Base-by-base conservation (phyloP, 371 early-diverging fungal species). In the Mucor irregularis region DNA sequence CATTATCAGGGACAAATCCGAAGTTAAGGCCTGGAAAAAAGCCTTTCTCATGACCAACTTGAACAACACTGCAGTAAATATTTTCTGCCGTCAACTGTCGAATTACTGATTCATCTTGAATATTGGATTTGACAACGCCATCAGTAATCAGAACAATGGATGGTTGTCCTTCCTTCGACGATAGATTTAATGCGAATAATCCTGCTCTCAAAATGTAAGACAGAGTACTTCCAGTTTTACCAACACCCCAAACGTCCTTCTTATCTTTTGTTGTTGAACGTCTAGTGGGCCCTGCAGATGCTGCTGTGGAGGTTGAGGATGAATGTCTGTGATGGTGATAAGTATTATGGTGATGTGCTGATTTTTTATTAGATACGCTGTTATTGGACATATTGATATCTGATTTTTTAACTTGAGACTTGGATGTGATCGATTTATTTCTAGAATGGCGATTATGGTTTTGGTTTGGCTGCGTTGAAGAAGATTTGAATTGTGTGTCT, bases 1-100 rank as follows among this genome's bases (percentile, higher is more conserved):
- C 96, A 51, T 85, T 92, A 63, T 97, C 94, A 33, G 90, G 87
- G 5, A 95, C 87, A 61, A 89, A 89, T 0, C 97, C 97, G 71
- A 93, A 90, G 52, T 89, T 90, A 38, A 85, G 83, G 14, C 80
- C 81, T 4, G 92, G 91, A 35, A 76, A 76, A 46, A 86, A 89
- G 0, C 88, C 90, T 13, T 76, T 34, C 1, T 62, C 57, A 14
- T 86, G 84, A 0, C 97, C 96, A 7, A 94, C 81, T 67, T 95
- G 97, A 25, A 97, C 80, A 16, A 95, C 74, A 10, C 83, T 86
- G 50, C 91, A 89, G 10, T 74, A 66, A 2, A 91, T 85, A 52
- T 89, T 82, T 19, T 68, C 66, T 6, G 58, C 53, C 34, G 71
- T 50, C 76, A 74, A 22, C 64, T 79, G 60, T 69, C 81, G 53